These are phyloP conservation scores for Puccinia hordei DNA, from an alignment of 1,284 basidiomycete genomes.

Conservation along the genomic window DNA sequence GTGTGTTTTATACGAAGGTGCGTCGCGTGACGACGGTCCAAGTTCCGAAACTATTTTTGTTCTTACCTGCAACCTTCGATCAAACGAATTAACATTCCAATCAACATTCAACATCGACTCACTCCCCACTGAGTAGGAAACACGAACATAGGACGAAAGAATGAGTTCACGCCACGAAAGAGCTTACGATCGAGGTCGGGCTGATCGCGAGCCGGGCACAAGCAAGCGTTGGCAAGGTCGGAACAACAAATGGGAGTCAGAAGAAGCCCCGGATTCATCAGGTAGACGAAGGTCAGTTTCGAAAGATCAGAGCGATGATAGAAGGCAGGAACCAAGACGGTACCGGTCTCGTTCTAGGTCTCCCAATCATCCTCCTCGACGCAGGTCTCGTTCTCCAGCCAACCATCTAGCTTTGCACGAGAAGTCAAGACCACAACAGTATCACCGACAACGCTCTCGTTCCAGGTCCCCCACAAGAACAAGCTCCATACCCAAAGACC, in stretches of 20 bases:
- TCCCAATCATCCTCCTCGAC: not conserved
- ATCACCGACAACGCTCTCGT: not conserved
- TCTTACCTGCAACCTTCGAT: no score
- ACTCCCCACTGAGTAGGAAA: no score
- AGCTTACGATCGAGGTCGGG: conserved; percentile 5
- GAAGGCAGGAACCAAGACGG: not conserved
- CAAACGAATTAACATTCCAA: no score
- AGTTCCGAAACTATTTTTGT: no score
- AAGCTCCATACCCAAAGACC: not conserved
- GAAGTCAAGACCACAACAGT: not conserved
- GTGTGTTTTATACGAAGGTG: no score
- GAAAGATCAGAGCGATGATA: not conserved
- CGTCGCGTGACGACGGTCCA: no score
- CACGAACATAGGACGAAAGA: no score
- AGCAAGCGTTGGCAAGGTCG: not conserved
- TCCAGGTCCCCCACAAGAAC: not conserved
- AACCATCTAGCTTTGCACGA: not conserved
- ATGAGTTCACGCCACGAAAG: conserved; percentile 18
- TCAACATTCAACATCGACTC: no score
- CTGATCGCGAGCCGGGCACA: not conserved
- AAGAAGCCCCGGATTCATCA: not conserved
- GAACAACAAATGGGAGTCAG: conserved; percentile 9
- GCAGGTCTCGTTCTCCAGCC: not conserved
- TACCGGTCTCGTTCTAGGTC: conserved; percentile 19
- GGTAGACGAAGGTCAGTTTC: not conserved